A percentile compares a stretch with the other conserved stretches of the same genome.
phyloP scores from a whole-genome alignment of 192 early-diverging fungal genomes.

The Neocallimastix lanati region DNA sequence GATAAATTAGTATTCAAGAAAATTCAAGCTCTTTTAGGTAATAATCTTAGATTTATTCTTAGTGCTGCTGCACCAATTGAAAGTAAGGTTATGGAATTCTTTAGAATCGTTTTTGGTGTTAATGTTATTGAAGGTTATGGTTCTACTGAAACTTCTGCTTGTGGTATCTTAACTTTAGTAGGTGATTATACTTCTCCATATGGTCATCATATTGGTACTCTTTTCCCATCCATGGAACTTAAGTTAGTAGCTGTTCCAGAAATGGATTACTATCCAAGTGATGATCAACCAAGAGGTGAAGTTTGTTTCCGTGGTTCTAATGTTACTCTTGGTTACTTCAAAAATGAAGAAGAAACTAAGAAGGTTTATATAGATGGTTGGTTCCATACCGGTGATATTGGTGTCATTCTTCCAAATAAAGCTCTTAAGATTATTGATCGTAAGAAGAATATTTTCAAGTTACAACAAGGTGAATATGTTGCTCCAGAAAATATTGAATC shows the following conservation, averaged over 20 bases:
- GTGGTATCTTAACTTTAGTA: slow-evolving; percentile 16
- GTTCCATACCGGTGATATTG: slow-evolving; percentile 2
- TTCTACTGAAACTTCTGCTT: slow-evolving; percentile 57
- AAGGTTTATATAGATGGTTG: not conserved
- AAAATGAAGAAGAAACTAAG: not conserved
- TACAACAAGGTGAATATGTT: slow-evolving; percentile 70
- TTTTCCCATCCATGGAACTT: slow-evolving; percentile 44
- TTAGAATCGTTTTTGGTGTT: slow-evolving; percentile 12
- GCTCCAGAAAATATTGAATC: slow-evolving; percentile 16
- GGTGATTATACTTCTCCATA: slow-evolving; percentile 46
- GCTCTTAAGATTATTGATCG: not conserved
- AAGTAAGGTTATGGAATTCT: slow-evolving; percentile 66
- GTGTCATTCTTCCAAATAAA: not conserved
- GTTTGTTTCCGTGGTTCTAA: slow-evolving; percentile 63
- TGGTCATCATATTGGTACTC: slow-evolving; percentile 43
- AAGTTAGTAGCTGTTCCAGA: slow-evolving; percentile 83
- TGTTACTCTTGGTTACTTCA: slow-evolving; percentile 19
- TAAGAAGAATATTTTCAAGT: slow-evolving; percentile 56
- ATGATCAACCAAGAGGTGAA: slow-evolving; percentile 76
- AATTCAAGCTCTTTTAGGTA: slow-evolving; percentile 60
- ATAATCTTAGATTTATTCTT: slow-evolving; percentile 41
- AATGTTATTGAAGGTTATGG: slow-evolving; percentile 79
- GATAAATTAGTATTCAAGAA: slow-evolving; percentile 39
- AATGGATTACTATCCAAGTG: slow-evolving; percentile 60
- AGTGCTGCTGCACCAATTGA: slow-evolving; percentile 76